A percentile compares a stretch with the other conserved stretches of the same genome.
These are phyloP conservation scores for Neonectria coccinea DNA, from an alignment of 2,329 filamentous ascomycete genomes.

Conservation along the genomic window DNA sequence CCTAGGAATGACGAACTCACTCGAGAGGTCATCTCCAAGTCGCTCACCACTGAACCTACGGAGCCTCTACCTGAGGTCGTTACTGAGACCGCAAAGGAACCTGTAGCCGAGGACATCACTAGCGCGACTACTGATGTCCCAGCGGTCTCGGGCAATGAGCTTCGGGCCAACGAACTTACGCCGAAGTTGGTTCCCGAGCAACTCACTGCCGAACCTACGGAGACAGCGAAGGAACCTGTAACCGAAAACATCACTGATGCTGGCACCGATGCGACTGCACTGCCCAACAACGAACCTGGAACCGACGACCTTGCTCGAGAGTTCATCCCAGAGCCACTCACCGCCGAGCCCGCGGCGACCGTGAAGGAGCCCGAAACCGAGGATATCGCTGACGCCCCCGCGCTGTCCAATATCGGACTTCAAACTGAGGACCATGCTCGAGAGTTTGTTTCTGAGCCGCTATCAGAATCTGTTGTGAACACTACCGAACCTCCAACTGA, in stretches of 20 bases:
- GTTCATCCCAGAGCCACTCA: not conserved
- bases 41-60: not conserved
- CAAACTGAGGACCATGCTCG: not conserved
- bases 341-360: conserved; percentile 5
- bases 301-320: not conserved
- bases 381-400: not conserved
- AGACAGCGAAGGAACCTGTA: not conserved
- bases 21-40: not conserved
- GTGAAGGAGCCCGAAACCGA: not conserved
- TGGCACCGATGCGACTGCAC: not conserved
- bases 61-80: conserved; percentile 15
- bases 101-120: not conserved
- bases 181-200: not conserved
- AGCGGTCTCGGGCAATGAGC: not conserved
- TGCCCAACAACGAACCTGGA: not conserved
- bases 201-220: not conserved
- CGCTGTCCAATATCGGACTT: not conserved
- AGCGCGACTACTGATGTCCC: not conserved
- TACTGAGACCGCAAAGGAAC: not conserved
- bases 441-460: not conserved
- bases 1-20: not conserved
- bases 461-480: not conserved
- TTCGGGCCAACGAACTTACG: not conserved
- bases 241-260: not conserved
- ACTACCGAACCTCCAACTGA: not conserved